Base-by-base conservation (phyloP, 352 stramenopile species). In the Phytophthora ohioensis region DNA sequence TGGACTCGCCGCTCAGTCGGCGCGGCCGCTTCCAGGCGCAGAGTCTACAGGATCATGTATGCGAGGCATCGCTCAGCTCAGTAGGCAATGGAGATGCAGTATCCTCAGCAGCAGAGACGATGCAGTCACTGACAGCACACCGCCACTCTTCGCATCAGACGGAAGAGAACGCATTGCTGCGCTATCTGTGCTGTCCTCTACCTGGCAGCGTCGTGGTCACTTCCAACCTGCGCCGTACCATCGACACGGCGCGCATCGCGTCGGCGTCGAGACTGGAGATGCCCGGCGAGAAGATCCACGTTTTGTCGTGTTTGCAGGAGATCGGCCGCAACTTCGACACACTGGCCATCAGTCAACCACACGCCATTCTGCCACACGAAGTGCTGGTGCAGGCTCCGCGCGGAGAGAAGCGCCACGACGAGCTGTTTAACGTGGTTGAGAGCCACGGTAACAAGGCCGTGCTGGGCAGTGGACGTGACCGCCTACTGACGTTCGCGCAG, bases 301-400 rank as follows among this genome's bases (percentile, higher is more conserved):
- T 97, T 39, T 73, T 95, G 8, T 95, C 87, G 59, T 84, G 73
- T 71, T 73, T 97, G 15, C 90, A 97, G 55, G 89, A 97, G 72
- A 87, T 97, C 30, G 88, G 87, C 21, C 80, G 88, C 52, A 96
- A 96, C 76, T 79, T 95, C 7, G 90, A 97, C 67, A 94, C 88
- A 30, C 62, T 97, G 39, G 78, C 90, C n/a, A 79, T 94, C 39
- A 91, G 80, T 59, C 72, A 80, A 11, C 78, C 85, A 34, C 80
- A 91, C 38, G 34, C 61, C 1, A 63, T 89, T 7, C 64, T 75
- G 15, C 65, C 82, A 5, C 63, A 42, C 4, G 59, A 76, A 4
- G 69, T 79, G 41, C 53, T 90, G 9, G 59, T 70, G 6, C 54
- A 67, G 10, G 35, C 57, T 9, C 55, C 81, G 35, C 73, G 65